phyloP scores from a whole-genome alignment of 2,329 filamentous ascomycete genomes.

The Penicillium concentricum region DNA sequence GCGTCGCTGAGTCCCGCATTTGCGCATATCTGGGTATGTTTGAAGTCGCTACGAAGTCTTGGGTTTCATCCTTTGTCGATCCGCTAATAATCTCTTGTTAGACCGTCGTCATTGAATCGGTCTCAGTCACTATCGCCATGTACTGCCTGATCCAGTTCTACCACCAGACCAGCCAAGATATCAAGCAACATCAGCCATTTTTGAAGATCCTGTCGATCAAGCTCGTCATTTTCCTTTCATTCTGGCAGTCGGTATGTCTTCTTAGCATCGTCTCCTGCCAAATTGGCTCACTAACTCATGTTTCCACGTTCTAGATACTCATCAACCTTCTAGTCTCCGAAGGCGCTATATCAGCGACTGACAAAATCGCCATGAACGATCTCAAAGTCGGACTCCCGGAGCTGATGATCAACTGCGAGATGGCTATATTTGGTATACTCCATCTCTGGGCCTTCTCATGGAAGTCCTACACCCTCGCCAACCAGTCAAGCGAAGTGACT shows the following conservation, averaged over 20 bases:
- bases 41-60: neutral
- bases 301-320: slow-evolving; percentile 42
- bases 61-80: neutral
- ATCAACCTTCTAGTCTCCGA: slow-evolving; percentile 63
- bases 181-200: slow-evolving; percentile 69
- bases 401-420: slow-evolving; percentile 76
- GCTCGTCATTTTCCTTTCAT: slow-evolving; percentile 85
- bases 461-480: slow-evolving; percentile 60
- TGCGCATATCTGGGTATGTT: slow-evolving; percentile 74
- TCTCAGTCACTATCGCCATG: slow-evolving; percentile 79
- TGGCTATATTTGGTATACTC: slow-evolving; percentile 74
- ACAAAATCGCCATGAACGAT: slow-evolving; percentile 67
- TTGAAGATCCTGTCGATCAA: slow-evolving; percentile 85
- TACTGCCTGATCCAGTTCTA: slow-evolving; percentile 88
- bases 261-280: neutral
- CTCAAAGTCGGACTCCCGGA: slow-evolving; percentile 78
- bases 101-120: slow-evolving; percentile 66
- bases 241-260: slow-evolving; percentile 68
- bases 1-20: slow-evolving; percentile 74
- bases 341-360: slow-evolving; percentile 62
- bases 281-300: neutral
- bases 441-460: slow-evolving; percentile 83
- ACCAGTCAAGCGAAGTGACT: slow-evolving; percentile 47
- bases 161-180: slow-evolving; percentile 67
- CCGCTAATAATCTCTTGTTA: slow-evolving; percentile 27